phyloP scores from a whole-genome alignment of 768 basidiomycete species.

The Podaxis pistillaris region DNA sequence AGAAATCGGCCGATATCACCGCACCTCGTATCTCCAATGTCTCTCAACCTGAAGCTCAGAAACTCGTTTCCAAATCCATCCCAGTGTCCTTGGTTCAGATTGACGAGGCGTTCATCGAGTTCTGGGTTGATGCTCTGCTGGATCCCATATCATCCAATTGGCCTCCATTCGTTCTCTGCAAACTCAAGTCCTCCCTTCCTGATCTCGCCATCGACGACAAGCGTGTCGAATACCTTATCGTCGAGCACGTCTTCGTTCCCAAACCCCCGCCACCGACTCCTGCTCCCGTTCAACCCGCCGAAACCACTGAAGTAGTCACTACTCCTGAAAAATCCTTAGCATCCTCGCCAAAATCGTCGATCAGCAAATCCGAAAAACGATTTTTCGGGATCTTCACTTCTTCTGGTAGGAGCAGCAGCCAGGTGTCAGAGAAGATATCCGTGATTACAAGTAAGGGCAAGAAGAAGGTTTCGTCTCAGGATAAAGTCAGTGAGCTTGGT shows the following conservation, averaged over 20 bases:
- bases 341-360: constrained; percentile 42
- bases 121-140: constrained; percentile 73
- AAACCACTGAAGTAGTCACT: background rate
- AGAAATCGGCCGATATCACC: constrained; percentile 26
- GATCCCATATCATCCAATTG: constrained; percentile 65
- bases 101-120: constrained; percentile 82
- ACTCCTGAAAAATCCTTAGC: constrained; percentile 12
- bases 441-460: constrained; percentile 32
- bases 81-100: constrained; percentile 51
- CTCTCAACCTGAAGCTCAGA: constrained; percentile 17
- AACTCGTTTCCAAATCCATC: constrained; percentile 37
- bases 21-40: constrained; percentile 2
- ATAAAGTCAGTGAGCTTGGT: constrained; percentile 65
- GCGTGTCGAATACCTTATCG: constrained; percentile 59
- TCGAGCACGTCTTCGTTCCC: constrained; percentile 58
- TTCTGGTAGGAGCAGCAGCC: constrained; percentile 23
- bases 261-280: constrained; percentile 32
- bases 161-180: constrained; percentile 72
- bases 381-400: constrained; percentile 59
- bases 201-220: constrained; percentile 31
- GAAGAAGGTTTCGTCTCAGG: constrained; percentile 28
- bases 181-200: constrained; percentile 45
- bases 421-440: constrained; percentile 28
- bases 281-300: constrained; percentile 11
- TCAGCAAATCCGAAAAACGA: constrained; percentile 56